Evolutionary conservation across 2,329 filamentous ascomycete genomes (phyloP), one percentile per base, ranked within the genome.

Genomic region (Chrysoporthe cubensis): DNA sequence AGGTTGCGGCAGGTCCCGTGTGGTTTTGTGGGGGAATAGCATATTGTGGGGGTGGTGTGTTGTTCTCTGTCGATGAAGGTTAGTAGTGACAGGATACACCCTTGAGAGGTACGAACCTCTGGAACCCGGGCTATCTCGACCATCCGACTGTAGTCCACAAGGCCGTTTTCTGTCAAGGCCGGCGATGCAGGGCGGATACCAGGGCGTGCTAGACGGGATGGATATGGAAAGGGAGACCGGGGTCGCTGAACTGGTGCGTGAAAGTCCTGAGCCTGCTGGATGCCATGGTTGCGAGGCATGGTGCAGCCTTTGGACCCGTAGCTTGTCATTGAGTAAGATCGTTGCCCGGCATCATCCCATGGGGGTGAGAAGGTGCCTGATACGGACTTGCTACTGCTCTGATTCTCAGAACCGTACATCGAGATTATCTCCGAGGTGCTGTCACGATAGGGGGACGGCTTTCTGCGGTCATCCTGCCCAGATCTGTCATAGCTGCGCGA

Each of bases 191-290:
- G 80, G 54, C 82, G 79, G 48, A 84, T 77, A 3, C 84, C 84
- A 21, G 85, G 85, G 26, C 86, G 82, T 73, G 82, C 87, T 44
- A 88, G 76, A 21, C 86, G 83, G 58, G 85, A 83, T 37, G 86
- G 86, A 68, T 88, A 88, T 32, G 85, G 85, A 69, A 85, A 88
- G 1, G 87, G 86, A 32, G 87, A 88, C 42, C 85, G 81, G 60
- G 86, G 84, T n/a, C 85, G 80, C 46, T 70, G 68, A 18, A 48
- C 60, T 46, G 46, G 62, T 11, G 52, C 59, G 6, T 63, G 58
- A 34, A 43, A 63, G 21, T 64, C 56, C 3, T 64, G 63, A 13
- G 44, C 43, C 32, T 61, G 54, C 71, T 86, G 85, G 62, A 83
- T 72, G 5, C 58, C 67, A 43, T 64, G 48, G 56, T 16, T 43